Base-by-base conservation (phyloP, 1,139 yeast genomes). In the Debaryomyces singareniensis region DNA sequence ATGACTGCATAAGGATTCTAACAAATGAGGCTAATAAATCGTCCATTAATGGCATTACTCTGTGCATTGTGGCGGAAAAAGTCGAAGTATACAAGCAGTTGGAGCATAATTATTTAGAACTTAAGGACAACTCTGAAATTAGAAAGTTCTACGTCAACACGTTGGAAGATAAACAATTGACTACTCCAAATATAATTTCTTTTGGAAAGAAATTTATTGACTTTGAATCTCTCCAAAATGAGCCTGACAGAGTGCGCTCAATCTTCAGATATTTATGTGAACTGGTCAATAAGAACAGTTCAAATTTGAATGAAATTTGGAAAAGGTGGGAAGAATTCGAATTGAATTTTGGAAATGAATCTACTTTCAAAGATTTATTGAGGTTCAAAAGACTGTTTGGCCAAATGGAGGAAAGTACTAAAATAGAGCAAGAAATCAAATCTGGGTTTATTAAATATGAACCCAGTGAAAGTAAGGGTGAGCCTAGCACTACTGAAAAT, bases 281-380 rank as follows among this genome's bases (percentile, higher is more conserved):
- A 9, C 41, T 56, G 16, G 38, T 46, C 3, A 44, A 46, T 26
- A 54, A 59, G 0, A 35, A 34, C 4, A 34, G 42, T 14, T 31
- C 37, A 14, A 32, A 39, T 13, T 42, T 34, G 15, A 45, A 52
- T 40, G 52, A 50, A 4, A 50, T 71, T 6, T 81, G 89, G 89
- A 53, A 55, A 2, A 53, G 56, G 25, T 87, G 95, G 95, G 81
- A 78, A 35, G 53, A 61, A 9, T 85, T 86, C 51, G 96, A 87
- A 47, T 51, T 84, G 24, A 63, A 71, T 13, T 45, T 73, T 49
- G 96, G 96, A 2, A 61, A 71, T 37, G 94, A 83, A 44, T 67
- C 64, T 2, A 73, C 83, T 0, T 86, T 73, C 52, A 86, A 82
- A 43, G 81, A 78, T 11, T 81, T 86, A 89, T 53, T 87, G 14